These are phyloP conservation scores for Tetrapisispora phaffii DNA, from an alignment of 805 yeast genomes.

Conservation along the genomic window DNA sequence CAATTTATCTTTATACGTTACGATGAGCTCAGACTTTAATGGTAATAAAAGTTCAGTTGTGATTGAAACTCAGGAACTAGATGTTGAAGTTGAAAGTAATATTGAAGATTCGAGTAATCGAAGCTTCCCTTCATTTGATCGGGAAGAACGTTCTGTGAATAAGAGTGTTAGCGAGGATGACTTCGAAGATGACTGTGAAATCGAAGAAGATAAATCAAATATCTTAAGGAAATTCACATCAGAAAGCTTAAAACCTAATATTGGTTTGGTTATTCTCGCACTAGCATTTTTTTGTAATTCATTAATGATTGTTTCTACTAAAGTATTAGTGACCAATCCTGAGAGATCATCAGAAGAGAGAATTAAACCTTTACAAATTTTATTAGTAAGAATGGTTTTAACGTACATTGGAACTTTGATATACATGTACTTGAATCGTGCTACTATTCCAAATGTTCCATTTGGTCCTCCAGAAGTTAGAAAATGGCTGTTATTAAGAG, in stretches of 20 bases:
- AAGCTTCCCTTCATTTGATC: background rate
- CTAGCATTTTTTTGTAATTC: conserved; percentile 63
- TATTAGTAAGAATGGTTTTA: conserved; percentile 63
- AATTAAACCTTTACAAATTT: conserved; percentile 66
- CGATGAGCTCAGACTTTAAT: background rate
- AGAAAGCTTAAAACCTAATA: conserved; percentile 27
- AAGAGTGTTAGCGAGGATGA: background rate
- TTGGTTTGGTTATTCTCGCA: conserved; percentile 51
- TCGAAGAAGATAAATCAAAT: background rate
- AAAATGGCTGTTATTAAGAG: conserved; percentile 45
- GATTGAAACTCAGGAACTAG: background rate
- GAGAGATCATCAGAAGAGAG: conserved; percentile 33
- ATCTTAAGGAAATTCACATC: background rate
- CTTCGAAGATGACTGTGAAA: background rate
- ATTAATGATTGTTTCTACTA: conserved; percentile 63
- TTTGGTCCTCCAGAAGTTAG: conserved; percentile 58
- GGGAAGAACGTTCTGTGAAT: background rate
- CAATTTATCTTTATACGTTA: too few relatives aligned
- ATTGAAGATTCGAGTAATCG: background rate
- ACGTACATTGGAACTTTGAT: conserved; percentile 50
- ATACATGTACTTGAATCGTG: conserved; percentile 40
- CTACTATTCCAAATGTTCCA: conserved; percentile 46
- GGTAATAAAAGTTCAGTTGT: background rate
- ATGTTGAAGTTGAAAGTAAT: background rate
- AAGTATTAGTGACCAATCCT: conserved; percentile 57